Base-by-base conservation (phyloP, 2,329 filamentous ascomycete species). In the Aspergillus sp. region DNA sequence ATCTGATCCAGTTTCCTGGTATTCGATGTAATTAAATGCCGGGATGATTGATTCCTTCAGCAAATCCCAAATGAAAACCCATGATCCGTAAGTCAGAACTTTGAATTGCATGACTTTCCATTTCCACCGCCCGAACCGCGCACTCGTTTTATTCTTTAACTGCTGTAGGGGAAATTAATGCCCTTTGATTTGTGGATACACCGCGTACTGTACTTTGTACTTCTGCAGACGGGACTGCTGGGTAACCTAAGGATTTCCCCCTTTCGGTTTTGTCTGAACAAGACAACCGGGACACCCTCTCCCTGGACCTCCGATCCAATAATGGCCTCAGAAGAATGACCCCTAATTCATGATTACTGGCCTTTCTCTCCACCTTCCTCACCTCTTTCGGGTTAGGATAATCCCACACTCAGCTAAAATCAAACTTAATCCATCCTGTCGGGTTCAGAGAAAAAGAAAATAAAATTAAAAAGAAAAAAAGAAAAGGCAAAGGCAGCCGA, bases 401-500 rank as follows among this genome's bases (percentile, higher is more conserved):
- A 59, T 67, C 67, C 63, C 68, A 67, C 42, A 64, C 64, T 62
- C 65, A 69, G 67, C 71, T 71, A 70, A 69, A 71, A 65, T 66
- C 63, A 68, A 74, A 73, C 73, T 71, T 73, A 72, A 74, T 69
- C 73, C 73, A 71, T 66, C 63, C 68, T 73, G 69, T 71, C 71
- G 73, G 73, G 71, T 68, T 71, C 65, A 55, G 54, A 32, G 31
- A 55, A 61, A 20, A 52, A 54, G 26, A 29, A 29, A 29, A 29
- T 29, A 29, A 26, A 29, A 29, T 29, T 29, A 29, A 29, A 29
- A 29, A 26, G 6, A 26, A 29, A 36, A 36, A 36, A 36, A 36
- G 5, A 36, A 36, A 52, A 54, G 54, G 45, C 62, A 62, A 59
- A 56, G 54, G 45, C 50, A 52, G 52, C 55, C 55, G 58, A 56